Evolutionary conservation across 441 rosid genomes (phyloP).

Genomic region (Populus hybrid): DNA sequence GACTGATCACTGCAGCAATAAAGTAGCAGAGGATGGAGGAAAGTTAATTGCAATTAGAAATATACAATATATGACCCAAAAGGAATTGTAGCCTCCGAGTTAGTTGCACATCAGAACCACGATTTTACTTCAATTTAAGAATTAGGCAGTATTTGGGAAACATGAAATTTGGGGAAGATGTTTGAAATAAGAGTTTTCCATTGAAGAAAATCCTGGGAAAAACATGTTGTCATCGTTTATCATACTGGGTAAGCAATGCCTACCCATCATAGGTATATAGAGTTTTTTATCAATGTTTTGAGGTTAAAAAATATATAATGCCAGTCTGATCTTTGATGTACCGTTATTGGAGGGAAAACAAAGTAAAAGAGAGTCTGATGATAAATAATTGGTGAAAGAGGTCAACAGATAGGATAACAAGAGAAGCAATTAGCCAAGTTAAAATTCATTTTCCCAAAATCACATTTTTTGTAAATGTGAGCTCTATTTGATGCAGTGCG

Average conservation of each 20-base stretch:
- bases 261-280: background rate
- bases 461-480: conserved; percentile 6
- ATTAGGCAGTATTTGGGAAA: background rate
- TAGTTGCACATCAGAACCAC: background rate
- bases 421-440: background rate
- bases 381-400: background rate
- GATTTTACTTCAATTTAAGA: background rate
- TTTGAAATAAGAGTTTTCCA: background rate
- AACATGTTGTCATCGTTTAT: background rate
- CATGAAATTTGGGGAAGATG: background rate
- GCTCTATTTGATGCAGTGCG: conserved; percentile 61
- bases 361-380: background rate
- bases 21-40: background rate
- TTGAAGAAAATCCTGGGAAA: background rate
- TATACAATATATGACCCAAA: background rate
- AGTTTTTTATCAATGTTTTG: background rate
- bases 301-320: background rate
- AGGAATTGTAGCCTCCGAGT: background rate
- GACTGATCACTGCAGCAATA: background rate
- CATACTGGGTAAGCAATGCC: background rate
- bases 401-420: background rate
- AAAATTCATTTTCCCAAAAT: background rate
- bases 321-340: background rate
- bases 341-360: background rate
- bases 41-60: background rate